Evolutionary conservation across 805 yeast species (phyloP), one percentile per base, ranked within the genome.

Genomic region (Tetrapisispora fleetii): DNA sequence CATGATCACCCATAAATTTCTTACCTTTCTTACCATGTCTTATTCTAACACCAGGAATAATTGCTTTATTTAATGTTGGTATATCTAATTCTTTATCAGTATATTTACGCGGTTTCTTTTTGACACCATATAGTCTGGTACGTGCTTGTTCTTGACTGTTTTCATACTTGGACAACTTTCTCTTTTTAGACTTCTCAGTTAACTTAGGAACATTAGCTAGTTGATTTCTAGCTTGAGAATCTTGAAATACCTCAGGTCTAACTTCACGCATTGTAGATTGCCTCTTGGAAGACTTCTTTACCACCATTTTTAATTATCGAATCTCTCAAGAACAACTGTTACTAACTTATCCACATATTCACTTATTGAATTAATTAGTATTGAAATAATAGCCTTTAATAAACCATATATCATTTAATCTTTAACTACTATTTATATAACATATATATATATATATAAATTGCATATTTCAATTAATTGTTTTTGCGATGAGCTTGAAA

Each of bases 11-110:
- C 27, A 85, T 76, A 62, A 85, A 84, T 58, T 80, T 81, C 69
- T 85, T 85, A 37, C 93, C 93, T 63, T 90, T 90, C 69, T 91
- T 91, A 43, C 97, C 97, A 43, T 72, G 72, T 56, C 74, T 77
- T 58, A 80, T 81, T 51, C 78, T 80, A 45, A 83, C 82, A 37
- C 98, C 98, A 0, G 98, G 96, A 43, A 80, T 77, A 33, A 90
- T 75, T 3, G 96, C 87, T 54, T 78, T 83, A 65, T 91, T 91
- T 59, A 91, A 73, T 24, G 75, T 73, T 28, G 96, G 97, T 35
- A 90, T 70, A 40, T 83, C 80, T 37, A 90, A 71, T 57, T 89
- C 95, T 51, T 80, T 83, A 55, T 90, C 97, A 11, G 80, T 73
- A 59, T 81, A 86, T 14, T 50, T 54, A 36, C 55, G 78, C 52